Evolutionary conservation across 352 stramenopile species (phyloP).

Genomic region (Phytophthora pinifolia): DNA sequence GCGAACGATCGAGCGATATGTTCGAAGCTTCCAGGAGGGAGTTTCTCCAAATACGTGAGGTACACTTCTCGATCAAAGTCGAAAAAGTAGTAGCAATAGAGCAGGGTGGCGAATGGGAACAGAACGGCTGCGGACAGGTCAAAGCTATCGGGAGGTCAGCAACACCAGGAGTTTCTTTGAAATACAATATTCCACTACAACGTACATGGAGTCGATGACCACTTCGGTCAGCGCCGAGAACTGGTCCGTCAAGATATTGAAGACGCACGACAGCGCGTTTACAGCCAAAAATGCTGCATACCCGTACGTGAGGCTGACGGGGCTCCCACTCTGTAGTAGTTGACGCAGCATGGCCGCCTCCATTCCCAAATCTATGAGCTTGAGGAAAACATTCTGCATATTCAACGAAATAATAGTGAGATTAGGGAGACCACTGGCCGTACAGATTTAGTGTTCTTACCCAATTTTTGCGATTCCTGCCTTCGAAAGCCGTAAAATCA

Average conservation of each 20-base stretch:
- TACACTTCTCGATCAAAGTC: slow-evolving; percentile 32
- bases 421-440: slow-evolving; percentile 2
- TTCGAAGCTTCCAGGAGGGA: slow-evolving; percentile 30
- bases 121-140: slow-evolving; percentile 31
- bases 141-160: slow-evolving; percentile 15
- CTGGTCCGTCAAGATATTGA: slow-evolving; percentile 13
- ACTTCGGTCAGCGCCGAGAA: slow-evolving; percentile 34
- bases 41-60: slow-evolving; percentile 22
- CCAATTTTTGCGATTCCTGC: slow-evolving; percentile 44
- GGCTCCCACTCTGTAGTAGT: slow-evolving; percentile 30
- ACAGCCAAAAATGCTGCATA: slow-evolving; percentile 26
- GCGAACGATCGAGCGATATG: slow-evolving; percentile 27
- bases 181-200: neutral
- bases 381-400: slow-evolving; percentile 19
- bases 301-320: slow-evolving; percentile 16
- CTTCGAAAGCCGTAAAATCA: slow-evolving; percentile 33
- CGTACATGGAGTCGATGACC: slow-evolving; percentile 37
- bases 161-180: no score
- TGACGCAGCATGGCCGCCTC: slow-evolving; percentile 27
- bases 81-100: slow-evolving; percentile 36
- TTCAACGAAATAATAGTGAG: neutral
- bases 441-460: slow-evolving; percentile 12
- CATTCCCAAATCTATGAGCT: slow-evolving; percentile 31
- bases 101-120: slow-evolving; percentile 28
- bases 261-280: slow-evolving; percentile 29